Evolutionary conservation across 345 rosid genomes (phyloP), one percentile per base, ranked within the genome.

Genomic region (Eucalyptus fibrosa): DNA sequence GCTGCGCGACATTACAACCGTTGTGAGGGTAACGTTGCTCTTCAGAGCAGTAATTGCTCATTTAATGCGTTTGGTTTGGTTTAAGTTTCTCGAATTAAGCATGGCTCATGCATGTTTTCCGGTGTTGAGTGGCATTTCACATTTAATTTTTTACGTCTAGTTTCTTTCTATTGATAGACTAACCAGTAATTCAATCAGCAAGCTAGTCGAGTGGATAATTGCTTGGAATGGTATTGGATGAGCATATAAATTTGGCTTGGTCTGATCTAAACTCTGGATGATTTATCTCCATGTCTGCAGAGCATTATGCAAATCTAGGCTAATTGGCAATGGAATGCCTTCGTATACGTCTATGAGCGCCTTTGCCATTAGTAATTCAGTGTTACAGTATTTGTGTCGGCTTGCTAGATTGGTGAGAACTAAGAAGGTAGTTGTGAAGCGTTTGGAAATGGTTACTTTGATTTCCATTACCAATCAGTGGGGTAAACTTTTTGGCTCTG

Each of bases 1-100:
- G 87, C 95, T 97, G 4, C 94, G 94, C 5, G 97, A 98, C 86
- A 91, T 98, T 28, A 96, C 99, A 82, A 80, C 93, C 42, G 60
- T 95, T 86, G 85, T 92, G 26, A 89, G 95, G 96, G 99, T 97
- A 96, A 91, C 5, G 60, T n/a, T 13, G 40, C 44, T 37, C 42
- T 55, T 55, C 87, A 86, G 56, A 37, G 47, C 23, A 77, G 85
- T 77, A 77, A 77, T 77, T 40, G 85, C 47, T 77, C 47, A 77
- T 40, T 77, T 42, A 77, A 77, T 40, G 85, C 24, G 85, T 40
- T 40, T 37, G 45, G 45, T 72, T 72, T 77, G 85, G 40, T 77
- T 77, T 6, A 23, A 77, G 47, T 77, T 77, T 40, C 82, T 72
- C 10, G 81, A 69, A 69, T 69, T 69, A 34, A 69, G 44, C 42